Base-by-base conservation (phyloP, 768 basidiomycete species). In the Dendrothele bispora region DNA sequence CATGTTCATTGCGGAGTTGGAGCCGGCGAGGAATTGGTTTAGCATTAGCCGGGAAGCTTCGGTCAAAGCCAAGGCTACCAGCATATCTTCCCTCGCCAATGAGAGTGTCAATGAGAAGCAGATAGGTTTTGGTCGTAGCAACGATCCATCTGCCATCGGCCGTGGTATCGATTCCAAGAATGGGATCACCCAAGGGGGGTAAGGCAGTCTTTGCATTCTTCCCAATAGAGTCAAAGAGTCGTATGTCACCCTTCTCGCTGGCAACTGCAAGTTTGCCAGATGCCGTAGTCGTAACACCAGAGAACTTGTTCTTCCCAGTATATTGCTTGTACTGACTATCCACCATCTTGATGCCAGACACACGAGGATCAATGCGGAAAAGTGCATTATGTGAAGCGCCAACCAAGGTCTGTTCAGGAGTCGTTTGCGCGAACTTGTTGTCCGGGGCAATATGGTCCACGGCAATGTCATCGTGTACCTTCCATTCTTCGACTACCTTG, bases 121-220 rank as follows among this genome's bases (percentile, higher is more conserved):
- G 74, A 64, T 98, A 97, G 12, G 85, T 94, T 72, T 88, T 88
- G 41, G 92, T 97, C 35, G 97, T 99, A 11, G 95, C 95, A 25
- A 99, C 88, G 43, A 99, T 80, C 79, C 87, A 99, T 42, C 93
- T 84, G 42, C 97, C 97, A 62, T 91, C 84, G 21, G 92, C 89
- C 7, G 94, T 93, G 10, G 91, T 91, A 69, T 99, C 97, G 43
- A 99, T 79, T 28, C 97, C 97, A 42, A 91, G 66, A 58, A 99
- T 98, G 37, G 95, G 91, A 68, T 97, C 94, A 12, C 97, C 97
- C 17, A 98, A 75, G 36, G 94, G 90, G 27, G 95, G 94, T 28
- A 99, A 72, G 11, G 95, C 93, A 10, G 97, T 99, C 82, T 99
- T 99, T 24, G 97, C 97, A 61, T 92, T 98, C 79, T 98, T 99